Evolutionary conservation across 2,329 filamentous ascomycete genomes (phyloP), one percentile per base, ranked within the genome.

Genomic region (Trichoderma pleuroti): DNA sequence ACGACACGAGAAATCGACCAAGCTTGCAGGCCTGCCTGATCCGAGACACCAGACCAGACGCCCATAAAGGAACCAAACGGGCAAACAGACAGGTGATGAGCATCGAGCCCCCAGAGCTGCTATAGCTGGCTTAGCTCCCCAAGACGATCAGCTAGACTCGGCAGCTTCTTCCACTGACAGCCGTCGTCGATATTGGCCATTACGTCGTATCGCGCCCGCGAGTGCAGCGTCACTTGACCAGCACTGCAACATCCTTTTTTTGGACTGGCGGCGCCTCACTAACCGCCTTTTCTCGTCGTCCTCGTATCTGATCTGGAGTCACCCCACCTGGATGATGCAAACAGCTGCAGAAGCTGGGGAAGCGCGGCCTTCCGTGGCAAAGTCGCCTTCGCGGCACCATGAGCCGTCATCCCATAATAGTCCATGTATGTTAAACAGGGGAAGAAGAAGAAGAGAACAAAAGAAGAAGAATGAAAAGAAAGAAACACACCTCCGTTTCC

Each of bases 301-400:
- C 65, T 68, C 65, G 65, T 68, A 61, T 68, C 65, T 68, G 56
- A 70, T 70, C 68, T 63, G 26, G 68, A 70, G 59, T 36, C 60
- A 66, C 68, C 68, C 68, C 68, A 69, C 67, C 65, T 7, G 59
- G 11, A 71, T 68, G 64, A 71, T 71, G 65, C 65, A 71, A 59
- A 64, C 65, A 59, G 59, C 70, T 68, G 42, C 70, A 56, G 64
- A 68, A 46, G 70, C 70, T 64, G 64, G 64, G 57, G 70, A 54
- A 71, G 64, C 61, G 30, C 62, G 36, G 54, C 62, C 54, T 46
- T 59, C 63, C 36, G 52, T 62, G 63, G 63, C 70, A 59, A 68
- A 64, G 49, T 59, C 70, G 30, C 64, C 64, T 36, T 63, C 70
- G 36, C 70, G 56, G 14, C 26, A 24, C 36, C 42, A 67, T 34